These are phyloP conservation scores for Malassezia vespertilionis DNA, from an alignment of 1,284 basidiomycete genomes.

Conservation along the genomic window DNA sequence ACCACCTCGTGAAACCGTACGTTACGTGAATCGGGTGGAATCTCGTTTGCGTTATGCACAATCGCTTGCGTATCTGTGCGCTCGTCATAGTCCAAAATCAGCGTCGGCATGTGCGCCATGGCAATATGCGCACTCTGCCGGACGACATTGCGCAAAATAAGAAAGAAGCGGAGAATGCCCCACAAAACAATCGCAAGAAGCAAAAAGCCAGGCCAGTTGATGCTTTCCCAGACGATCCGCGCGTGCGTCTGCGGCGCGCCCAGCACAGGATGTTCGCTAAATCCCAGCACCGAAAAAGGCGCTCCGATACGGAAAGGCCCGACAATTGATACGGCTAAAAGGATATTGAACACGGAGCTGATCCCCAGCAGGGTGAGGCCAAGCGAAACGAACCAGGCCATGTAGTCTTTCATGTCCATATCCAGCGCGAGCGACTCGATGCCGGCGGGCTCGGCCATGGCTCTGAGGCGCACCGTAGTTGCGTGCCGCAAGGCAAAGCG, in stretches of 20 bases:
- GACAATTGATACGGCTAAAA: constrained; percentile 1
- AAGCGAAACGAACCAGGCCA: constrained; percentile 5
- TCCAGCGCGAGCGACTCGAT: neutral
- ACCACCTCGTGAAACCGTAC: neutral
- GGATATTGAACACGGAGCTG: neutral
- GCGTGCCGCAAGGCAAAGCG: neutral
- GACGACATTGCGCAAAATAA: neutral
- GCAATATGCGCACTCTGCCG: neutral
- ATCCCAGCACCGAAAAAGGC: constrained; percentile 5
- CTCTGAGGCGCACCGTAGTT: neutral
- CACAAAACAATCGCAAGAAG: constrained; percentile 2
- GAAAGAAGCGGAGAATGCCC: neutral
- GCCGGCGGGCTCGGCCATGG: neutral
- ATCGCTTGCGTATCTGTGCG: neutral
- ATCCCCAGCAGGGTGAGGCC: constrained; percentile 11
- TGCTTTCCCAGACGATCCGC: constrained; percentile 5
- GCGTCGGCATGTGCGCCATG: neutral
- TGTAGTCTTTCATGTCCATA: neutral
- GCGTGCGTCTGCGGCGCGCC: neutral
- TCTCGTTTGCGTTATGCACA: neutral
- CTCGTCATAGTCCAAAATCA: constrained; percentile 4
- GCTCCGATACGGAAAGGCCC: constrained; percentile 3
- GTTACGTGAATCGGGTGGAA: neutral
- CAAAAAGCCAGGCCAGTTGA: neutral
- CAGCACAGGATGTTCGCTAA: neutral